Conservation (phyloP, 352 stramenopile species). For the Phytophthora chlamydospora region DNA sequence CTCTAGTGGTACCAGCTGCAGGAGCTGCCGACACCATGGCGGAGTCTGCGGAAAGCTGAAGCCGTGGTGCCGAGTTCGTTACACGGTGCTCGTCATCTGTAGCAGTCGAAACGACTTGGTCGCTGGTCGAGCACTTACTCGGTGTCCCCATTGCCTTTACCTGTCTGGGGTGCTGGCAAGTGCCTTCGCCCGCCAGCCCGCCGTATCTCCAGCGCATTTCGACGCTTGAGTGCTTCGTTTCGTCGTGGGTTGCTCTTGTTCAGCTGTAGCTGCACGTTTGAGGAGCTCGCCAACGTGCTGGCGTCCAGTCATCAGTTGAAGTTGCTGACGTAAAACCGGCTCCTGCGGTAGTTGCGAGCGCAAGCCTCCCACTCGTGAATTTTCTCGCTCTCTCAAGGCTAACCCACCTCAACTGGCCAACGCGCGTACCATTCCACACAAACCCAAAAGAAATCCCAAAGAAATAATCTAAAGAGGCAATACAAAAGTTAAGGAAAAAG, state of each 20-base stretch:
- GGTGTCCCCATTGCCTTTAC: slow-evolving; percentile 16
- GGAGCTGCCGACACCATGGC: not conserved
- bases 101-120: slow-evolving; percentile 14
- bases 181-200: slow-evolving; percentile 23
- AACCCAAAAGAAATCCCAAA: not conserved
- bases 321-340: slow-evolving; percentile 24
- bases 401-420: too few relatives aligned
- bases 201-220: slow-evolving; percentile 23
- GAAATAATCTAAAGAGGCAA: not conserved
- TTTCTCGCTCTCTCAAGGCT: too few relatives aligned
- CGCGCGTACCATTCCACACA: slow-evolving; percentile 1
- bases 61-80: slow-evolving; percentile 8
- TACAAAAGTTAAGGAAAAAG: slow-evolving; percentile 30
- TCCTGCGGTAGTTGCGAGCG: too few relatives aligned
- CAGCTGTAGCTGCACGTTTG: not conserved
- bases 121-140: slow-evolving; percentile 7
- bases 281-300: slow-evolving; percentile 6
- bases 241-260: slow-evolving; percentile 5
- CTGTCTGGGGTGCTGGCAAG: slow-evolving; percentile 11
- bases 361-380: too few relatives aligned
- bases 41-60: not conserved
- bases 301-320: slow-evolving; percentile 29
- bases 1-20: too few relatives aligned
- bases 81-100: slow-evolving; percentile 24
- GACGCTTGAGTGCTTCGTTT: slow-evolving; percentile 12